phyloP scores from a whole-genome alignment of 805 yeast genomes.

The Ogataea zsoltii region DNA sequence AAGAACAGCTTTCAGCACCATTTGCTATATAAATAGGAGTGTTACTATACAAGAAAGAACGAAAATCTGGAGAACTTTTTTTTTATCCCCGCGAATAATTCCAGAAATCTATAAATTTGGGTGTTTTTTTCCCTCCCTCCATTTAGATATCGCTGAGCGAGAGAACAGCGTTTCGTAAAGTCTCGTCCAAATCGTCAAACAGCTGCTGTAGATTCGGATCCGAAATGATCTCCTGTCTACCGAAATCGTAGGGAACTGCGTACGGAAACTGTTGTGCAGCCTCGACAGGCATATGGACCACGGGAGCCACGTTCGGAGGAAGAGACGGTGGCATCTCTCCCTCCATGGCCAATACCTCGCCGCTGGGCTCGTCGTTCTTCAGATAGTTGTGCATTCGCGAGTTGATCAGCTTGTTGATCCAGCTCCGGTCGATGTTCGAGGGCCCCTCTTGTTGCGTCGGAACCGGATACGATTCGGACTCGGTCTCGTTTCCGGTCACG shows the following conservation, averaged over 20 bases:
- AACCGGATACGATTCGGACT: too few species aligned
- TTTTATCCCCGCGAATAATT: too few species aligned
- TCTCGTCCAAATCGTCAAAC: constrained; percentile 17
- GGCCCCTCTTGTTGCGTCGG: not conserved
- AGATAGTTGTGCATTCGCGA: constrained; percentile 3
- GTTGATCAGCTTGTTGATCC: constrained; percentile 16
- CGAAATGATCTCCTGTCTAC: not conserved
- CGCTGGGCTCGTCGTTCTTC: too few species aligned
- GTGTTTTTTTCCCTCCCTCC: not conserved
- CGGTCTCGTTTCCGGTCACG: not conserved
- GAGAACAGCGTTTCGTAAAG: constrained; percentile 11
- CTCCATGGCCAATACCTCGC: too few species aligned
- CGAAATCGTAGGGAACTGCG: not conserved
- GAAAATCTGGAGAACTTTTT: too few species aligned
- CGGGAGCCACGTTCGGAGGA: not conserved
- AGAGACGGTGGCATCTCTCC: too few species aligned
- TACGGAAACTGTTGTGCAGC: too few species aligned
- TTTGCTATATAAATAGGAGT: not conserved
- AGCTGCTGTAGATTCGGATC: constrained; percentile 8
- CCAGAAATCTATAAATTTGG: too few species aligned
- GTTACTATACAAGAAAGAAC: too few species aligned
- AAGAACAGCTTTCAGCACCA: too few species aligned
- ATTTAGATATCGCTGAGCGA: constrained; percentile 11
- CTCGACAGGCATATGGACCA: too few species aligned
- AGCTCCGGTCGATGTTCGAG: constrained; percentile 10